These are phyloP conservation scores for Penicilliopsis zonata DNA, from an alignment of 495 filamentous ascomycete genomes.

Conservation along the genomic window DNA sequence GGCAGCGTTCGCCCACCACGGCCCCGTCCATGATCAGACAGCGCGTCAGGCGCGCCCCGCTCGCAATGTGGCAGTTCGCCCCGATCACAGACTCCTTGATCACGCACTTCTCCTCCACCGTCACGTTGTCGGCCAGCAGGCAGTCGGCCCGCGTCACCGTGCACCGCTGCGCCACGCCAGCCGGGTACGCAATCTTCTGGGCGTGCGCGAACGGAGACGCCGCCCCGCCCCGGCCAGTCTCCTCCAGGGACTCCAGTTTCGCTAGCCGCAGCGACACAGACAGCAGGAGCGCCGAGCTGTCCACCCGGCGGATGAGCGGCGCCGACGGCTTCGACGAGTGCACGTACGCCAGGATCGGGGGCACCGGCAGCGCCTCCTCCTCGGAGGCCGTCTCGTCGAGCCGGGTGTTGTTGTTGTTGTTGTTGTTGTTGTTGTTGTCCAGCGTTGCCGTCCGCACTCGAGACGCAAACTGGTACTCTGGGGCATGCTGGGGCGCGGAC, in stretches of 20 bases:
- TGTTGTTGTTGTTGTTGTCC: too few species aligned
- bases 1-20: constrained; percentile 62
- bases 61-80: constrained; percentile 68
- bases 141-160: constrained; percentile 67
- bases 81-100: constrained; percentile 86
- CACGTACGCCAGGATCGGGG: constrained; percentile 69
- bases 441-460: constrained; percentile 20
- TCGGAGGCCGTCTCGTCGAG: constrained; percentile 6
- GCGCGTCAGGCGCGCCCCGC: constrained; percentile 63
- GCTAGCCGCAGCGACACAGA: constrained; percentile 76
- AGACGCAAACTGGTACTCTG: constrained; percentile 29
- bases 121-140: constrained; percentile 75
- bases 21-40: constrained; percentile 89
- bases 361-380: constrained; percentile 28
- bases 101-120: constrained; percentile 66
- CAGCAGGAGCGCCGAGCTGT: constrained; percentile 71
- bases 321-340: constrained; percentile 39
- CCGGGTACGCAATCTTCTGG: constrained; percentile 69
- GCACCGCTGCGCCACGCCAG: constrained; percentile 59
- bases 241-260: constrained; percentile 57
- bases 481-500: background rate
- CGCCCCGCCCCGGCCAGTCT: constrained; percentile 38
- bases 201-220: constrained; percentile 62
- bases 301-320: constrained; percentile 72
- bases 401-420: constrained; percentile 5